phyloP scores from a whole-genome alignment of 2,329 filamentous ascomycete genomes.

The Curvularia spicifera region DNA sequence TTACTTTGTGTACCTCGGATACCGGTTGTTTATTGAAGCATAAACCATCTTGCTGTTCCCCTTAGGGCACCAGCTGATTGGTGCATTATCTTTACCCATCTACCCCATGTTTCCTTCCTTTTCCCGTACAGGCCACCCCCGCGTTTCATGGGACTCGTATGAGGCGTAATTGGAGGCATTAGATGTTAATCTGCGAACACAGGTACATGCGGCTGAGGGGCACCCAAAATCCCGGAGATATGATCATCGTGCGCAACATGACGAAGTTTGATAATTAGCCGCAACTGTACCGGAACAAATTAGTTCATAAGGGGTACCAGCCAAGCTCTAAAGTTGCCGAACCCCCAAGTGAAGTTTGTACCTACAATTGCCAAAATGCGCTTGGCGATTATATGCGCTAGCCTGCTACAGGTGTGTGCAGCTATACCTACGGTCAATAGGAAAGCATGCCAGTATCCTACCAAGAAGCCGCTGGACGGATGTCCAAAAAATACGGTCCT shows the following conservation, averaged over 20 bases:
- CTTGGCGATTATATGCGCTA: conserved; percentile 9
- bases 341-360: background rate
- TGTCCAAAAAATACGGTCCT: conserved; percentile 48
- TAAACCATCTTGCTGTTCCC: background rate
- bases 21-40: background rate
- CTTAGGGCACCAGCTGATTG: conserved; percentile 19
- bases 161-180: conserved; percentile 13
- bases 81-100: conserved; percentile 28
- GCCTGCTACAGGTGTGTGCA: conserved; percentile 24
- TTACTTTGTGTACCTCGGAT: background rate
- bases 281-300: background rate
- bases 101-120: conserved; percentile 21
- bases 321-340: conserved; percentile 1
- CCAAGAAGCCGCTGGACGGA: conserved; percentile 46
- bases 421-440: conserved; percentile 27
- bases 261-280: background rate
- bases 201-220: conserved; percentile 3
- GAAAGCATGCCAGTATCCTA: conserved; percentile 48
- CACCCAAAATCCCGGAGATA: background rate
- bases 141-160: conserved; percentile 13
- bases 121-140: conserved; percentile 20
- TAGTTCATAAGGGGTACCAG: background rate
- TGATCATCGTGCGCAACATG: background rate
- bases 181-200: background rate
- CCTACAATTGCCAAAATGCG: conserved; percentile 19